phyloP scores from a whole-genome alignment of 768 basidiomycete species.

The Inosperma sp. region DNA sequence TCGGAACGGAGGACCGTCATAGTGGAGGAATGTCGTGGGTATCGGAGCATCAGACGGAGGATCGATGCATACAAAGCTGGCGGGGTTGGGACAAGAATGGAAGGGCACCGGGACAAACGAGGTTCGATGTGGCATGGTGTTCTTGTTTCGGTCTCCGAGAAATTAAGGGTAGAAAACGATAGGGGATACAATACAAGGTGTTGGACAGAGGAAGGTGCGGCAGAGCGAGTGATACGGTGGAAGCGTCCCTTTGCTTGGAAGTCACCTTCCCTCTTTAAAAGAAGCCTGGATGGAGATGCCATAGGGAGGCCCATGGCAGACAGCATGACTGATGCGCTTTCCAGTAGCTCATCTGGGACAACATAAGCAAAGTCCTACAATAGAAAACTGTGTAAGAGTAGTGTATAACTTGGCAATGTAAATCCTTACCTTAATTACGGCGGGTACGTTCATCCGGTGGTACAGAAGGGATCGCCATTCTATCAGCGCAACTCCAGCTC shows the following conservation, averaged over 20 bases:
- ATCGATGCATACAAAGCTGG: constrained; percentile 33
- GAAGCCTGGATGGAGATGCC: constrained; percentile 17
- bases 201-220: constrained; percentile 15
- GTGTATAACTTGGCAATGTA: neutral
- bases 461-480: constrained; percentile 27
- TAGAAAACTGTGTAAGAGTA: neutral
- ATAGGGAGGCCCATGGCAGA: constrained; percentile 22
- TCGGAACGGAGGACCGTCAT: constrained; percentile 25
- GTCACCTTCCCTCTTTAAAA: constrained; percentile 20
- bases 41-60: constrained; percentile 28
- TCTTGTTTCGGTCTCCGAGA: constrained; percentile 18
- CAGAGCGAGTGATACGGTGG: constrained; percentile 21
- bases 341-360: constrained; percentile 22
- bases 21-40: constrained; percentile 20
- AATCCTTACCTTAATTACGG: constrained; percentile 20
- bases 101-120: constrained; percentile 14
- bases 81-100: constrained; percentile 26
- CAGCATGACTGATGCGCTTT: constrained; percentile 21
- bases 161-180: constrained; percentile 24
- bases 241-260: constrained; percentile 18
- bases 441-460: constrained; percentile 26
- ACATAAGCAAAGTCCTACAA: constrained; percentile 24
- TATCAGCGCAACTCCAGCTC: constrained; percentile 18
- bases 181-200: constrained; percentile 22
- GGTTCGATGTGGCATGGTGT: constrained; percentile 16